Base-by-base conservation (phyloP, 2,329 filamentous ascomycete genomes). In the Albifimbria verrucaria region DNA sequence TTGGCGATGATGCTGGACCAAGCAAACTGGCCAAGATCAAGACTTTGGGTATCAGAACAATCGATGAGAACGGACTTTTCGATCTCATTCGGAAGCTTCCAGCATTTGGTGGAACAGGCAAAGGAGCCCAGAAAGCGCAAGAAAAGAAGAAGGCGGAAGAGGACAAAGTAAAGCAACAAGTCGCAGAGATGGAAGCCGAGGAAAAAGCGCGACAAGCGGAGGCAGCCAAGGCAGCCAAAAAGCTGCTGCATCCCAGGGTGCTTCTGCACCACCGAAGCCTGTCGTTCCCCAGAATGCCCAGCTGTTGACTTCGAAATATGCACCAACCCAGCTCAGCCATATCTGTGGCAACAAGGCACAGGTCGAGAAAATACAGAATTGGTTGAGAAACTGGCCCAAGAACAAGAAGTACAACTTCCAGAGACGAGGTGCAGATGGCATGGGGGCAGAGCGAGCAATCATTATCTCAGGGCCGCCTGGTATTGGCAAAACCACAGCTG, bases 401-500 rank as follows among this genome's bases (percentile, higher is more conserved):
- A 85, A 83, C 52, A 87, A 90, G 53, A 91, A 89, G 66, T 88
- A 84, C 55, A 79, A 88, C 49, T 99, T 99, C 71, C 88, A 92
- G 67, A 83, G 87, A 63, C 83, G 86, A 54, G 94, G 94, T 1
- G 80, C 88, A 10, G 92, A 97, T 70, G 94, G 92, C 2, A 87
- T 87, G 67, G 93, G 93, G 28, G 80, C 81, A 0, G 89, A 88
- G 62, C 87, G 94, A 58, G 90, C 93, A n/a, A 87, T 97, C 59
- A 96, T 97, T 68, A 87, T 99, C 51, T 92, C 95, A 60, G 94
- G 94, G 0, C 93, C 94, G 17, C 94, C 94, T 25, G 94, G 94
- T 18, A 96, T 99, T 59, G 94, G 94, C 61, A 99, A 99, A 74
- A 99, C 94, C 2, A 99, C 94, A 26, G 91, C 95, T 48, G 94